Base-by-base conservation (phyloP, 2,329 filamentous ascomycete species). In the Amesomyces nigricolor region DNA sequence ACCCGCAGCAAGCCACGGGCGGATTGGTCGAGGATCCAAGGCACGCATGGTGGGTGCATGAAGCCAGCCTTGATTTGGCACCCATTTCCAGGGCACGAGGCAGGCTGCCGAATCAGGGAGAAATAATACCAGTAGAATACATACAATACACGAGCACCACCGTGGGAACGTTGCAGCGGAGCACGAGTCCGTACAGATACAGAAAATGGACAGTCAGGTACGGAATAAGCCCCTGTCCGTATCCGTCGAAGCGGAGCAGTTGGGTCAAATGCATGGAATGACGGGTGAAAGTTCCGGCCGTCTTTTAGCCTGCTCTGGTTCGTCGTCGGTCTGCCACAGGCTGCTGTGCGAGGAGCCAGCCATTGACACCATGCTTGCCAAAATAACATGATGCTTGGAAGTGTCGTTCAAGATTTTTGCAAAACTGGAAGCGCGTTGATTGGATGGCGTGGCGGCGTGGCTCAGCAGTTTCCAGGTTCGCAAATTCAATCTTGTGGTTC, bases 221-320 rank as follows among this genome's bases (percentile, higher is more conserved):
- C 32, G 32, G 32, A 35, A 35, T 13, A 35, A 9, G 32, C 32
- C 32, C 32, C 32, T 35, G 32, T 35, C 32, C 11, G 32, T 13
- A 35, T 35, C 32, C 32, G 32, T 26, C 32, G 4, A 35, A 35
- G 32, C 32, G 32, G 32, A 13, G 32, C 11, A 13, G 16, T n/a
- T 19, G 40, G 10, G 7, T n/a, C 11, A 35, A 11, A 32, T n/a
- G 46, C 32, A 50, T 45, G 52, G 52, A 49, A 54, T 42, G 16
- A 19, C 51, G 51, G 51, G 32, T 47, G 43, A 26, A 42, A 37
- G 32, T 54, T 51, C 53, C 53, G 53, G 40, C 40, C n/a, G 26
- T 35, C 37, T 22, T 50, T 54, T 46, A 53, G 44, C 44, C 51
- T 47, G 44, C 51, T 47, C 44, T 29, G 19, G 43, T 46, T 39